Evolutionary conservation across 768 basidiomycete species (phyloP).

Genomic region (Boletus reticuloceps): DNA sequence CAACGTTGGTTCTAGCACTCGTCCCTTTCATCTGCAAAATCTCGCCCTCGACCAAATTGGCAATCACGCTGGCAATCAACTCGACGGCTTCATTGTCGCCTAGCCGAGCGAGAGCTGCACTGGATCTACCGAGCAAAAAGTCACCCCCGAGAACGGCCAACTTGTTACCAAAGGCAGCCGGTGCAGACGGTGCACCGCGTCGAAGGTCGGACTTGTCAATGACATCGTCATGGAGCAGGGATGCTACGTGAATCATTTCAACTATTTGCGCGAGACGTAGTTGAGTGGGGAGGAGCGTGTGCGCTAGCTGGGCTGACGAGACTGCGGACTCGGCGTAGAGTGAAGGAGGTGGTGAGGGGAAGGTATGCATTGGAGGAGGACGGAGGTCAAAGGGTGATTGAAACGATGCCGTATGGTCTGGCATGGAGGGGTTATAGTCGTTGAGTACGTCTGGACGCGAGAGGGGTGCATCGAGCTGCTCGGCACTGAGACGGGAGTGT

Average conservation of each 20-base stretch:
- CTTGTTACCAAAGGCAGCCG: conserved; percentile 86
- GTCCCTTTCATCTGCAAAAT: conserved; percentile 58
- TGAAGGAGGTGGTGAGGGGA: conserved; percentile 26
- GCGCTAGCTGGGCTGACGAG: conserved; percentile 33
- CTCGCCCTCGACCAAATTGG: conserved; percentile 95
- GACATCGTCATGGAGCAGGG: conserved; percentile 92
- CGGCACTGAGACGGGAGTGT: conserved; percentile 49
- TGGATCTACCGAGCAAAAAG: conserved; percentile 90
- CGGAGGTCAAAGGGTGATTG: conserved; percentile 50
- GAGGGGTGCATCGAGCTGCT: conserved; percentile 78
- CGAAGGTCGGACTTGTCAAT: conserved; percentile 73
- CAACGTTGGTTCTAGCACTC: background rate
- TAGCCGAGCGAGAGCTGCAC: conserved; percentile 81
- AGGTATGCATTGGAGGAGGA: conserved; percentile 29
- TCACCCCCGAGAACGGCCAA: conserved; percentile 92
- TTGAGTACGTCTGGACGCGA: conserved; percentile 80
- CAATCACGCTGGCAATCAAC: conserved; percentile 85
- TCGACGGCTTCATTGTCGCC: conserved; percentile 92
- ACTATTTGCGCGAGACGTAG: conserved; percentile 91
- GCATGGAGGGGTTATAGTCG: conserved; percentile 89
- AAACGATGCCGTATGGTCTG: conserved; percentile 73
- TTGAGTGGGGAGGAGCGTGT: conserved; percentile 72
- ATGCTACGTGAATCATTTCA: conserved; percentile 98
- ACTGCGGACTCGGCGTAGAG: conserved; percentile 16
- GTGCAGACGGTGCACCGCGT: conserved; percentile 64